Conservation (phyloP, 2,329 filamentous ascomycete genomes). For the Ilyonectria mors-panacis region DNA sequence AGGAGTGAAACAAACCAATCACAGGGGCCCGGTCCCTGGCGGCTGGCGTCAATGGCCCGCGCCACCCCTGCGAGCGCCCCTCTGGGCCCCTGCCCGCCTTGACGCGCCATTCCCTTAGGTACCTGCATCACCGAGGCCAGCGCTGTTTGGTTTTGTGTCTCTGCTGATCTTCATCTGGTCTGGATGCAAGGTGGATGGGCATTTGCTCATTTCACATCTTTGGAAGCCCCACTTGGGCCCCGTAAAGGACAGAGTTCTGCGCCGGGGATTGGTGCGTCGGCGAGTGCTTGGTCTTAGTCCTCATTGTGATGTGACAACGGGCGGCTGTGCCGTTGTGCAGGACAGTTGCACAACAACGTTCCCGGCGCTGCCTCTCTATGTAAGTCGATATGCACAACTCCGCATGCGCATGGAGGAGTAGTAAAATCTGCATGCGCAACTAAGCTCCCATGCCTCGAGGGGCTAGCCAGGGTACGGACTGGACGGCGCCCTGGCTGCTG, state of each 20-base stretch:
- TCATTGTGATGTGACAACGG: not conserved
- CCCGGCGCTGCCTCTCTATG: not conserved
- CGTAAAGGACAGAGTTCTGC: not conserved
- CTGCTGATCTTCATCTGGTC: constrained; percentile 48
- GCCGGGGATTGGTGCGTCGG: constrained; percentile 3
- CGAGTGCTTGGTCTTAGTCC: not conserved
- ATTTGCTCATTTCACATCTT: constrained; percentile 16
- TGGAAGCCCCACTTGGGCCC: not conserved
- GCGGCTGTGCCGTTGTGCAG: constrained; percentile 2
- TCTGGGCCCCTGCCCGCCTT: constrained; percentile 8
- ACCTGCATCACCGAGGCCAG: constrained; percentile 21
- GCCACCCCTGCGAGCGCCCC: constrained; percentile 14
- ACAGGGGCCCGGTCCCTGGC: constrained; percentile 42
- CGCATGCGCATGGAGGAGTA: too few species aligned
- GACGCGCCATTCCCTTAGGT: constrained; percentile 26
- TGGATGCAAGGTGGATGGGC: constrained; percentile 11
- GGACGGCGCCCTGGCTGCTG: not conserved
- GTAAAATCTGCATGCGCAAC: not conserved
- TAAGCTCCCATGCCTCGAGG: not conserved
- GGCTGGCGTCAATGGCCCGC: constrained; percentile 36
- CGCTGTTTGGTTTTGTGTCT: constrained; percentile 29
- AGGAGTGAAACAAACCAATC: constrained; percentile 39
- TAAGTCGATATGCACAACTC: too few species aligned
- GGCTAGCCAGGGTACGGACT: not conserved
- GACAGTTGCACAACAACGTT: not conserved